Evolutionary conservation across 2,329 filamentous ascomycete species (phyloP), one percentile per base, ranked within the genome.

Genomic region (Diaporthe citri): DNA sequence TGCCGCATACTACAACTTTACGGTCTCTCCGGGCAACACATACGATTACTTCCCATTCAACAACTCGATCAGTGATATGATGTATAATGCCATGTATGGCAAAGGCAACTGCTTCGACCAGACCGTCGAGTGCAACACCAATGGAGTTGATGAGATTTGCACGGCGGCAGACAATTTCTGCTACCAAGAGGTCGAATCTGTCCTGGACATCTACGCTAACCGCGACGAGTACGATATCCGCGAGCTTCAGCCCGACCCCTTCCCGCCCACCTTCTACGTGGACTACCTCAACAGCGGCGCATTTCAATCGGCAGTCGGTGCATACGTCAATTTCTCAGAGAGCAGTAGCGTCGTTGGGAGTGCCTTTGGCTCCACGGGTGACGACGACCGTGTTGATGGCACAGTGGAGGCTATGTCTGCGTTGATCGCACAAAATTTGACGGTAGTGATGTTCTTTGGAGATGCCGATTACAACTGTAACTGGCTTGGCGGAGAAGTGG

Each of bases 161-260:
- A 79, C 81, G 1, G 80, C 82, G 3, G 90, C 91, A 2, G 90
- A 92, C 80, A 82, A 81, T 74, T 91, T 90, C 81, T 93, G 90
- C 82, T 83, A 82, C 48, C 75, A 83, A 70, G 83, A 90, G 39
- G 88, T 92, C 4, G 88, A 92, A 77, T 78, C 76, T 22, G 77
- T 89, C 22, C 89, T 88, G 71, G 88, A 90, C 78, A 80, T 82
- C n/a, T 86, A 88, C 76, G 82, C 87, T 0, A 85, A 84, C 2
- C 86, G 90, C 51, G 89, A 92, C 80, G 87, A 90, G 78, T 91
- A 92, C 80, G 91, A 93, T 77, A 86, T 92, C 78, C 86, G 90
- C 48, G 87, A 91, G 76, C 82, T 90, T 8, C 79, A 76, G 0
- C 87, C 88, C 0, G 88, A 91, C 79, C 89, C 89, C 0, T 92